Evolutionary conservation across 2,329 filamentous ascomycete genomes (phyloP), one percentile per base, ranked within the genome.

Genomic region (Fusarium pseudonygamai): DNA sequence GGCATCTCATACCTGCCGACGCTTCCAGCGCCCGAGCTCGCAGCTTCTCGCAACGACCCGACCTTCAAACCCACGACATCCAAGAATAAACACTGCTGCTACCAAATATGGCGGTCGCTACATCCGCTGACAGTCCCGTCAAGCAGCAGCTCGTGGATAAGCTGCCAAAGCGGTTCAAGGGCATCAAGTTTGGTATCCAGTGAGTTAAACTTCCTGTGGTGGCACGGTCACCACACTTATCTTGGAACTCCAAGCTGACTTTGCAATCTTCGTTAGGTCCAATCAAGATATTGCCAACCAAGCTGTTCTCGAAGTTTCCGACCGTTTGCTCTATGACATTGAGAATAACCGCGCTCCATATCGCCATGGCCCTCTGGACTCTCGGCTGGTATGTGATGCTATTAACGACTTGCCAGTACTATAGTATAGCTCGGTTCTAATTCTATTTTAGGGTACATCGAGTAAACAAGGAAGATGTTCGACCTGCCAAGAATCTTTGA

Each of bases 271-370:
- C 59, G 24, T 73, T 50, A 95, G 93, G 79, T 97, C 95, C 32
- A 95, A 93, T 78, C 93, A 97, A 80, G 94, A 98, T 79, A 97
- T 98, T 75, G 93, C 97, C 76, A 97, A 96, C 80, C 96, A 99
- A 83, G 95, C 93, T 72, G 95, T 98, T 64, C 89, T 98, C 75
- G 95, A 98, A 83, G 93, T 99, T 65, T 97, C 94, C n/a, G 93
- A 98, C 81, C 91, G 95, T 78, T 92, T 95, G 82, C 91, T 98
- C 70, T 99, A 97, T 86, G 95, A 99, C 81, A 90, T 97, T 76
- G 91, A 93, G 76, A 92, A 92, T 78, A 92, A 92, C 78, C 91
- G 95, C 79, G 89, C 88, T 59, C 91, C 95, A 24, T 94, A 93
- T 66, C 86, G 89, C 66, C 90, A 98, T 86, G 96, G 96, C 49